A percentile compares a stretch with the other conserved stretches of the same genome.
Evolutionary conservation across 352 stramenopile species (phyloP).

Genomic region (Pythium sp.): DNA sequence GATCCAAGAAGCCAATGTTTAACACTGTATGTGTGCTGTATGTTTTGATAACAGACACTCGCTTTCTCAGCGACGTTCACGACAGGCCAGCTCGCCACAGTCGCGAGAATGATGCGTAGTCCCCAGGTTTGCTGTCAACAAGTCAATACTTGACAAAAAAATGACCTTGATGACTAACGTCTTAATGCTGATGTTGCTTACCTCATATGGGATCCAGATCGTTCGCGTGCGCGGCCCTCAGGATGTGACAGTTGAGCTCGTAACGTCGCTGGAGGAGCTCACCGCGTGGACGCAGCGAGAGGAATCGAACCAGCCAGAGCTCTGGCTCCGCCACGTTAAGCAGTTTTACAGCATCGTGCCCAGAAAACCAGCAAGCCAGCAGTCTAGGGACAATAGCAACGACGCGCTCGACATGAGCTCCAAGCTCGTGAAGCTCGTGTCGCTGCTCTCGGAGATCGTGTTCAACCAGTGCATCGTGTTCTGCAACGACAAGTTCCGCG

Average conservation of each 20-base stretch:
- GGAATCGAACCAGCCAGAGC: conserved; percentile 39
- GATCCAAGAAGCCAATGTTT: not conserved
- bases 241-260: conserved; percentile 66
- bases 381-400: not conserved
- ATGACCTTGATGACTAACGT: not conserved
- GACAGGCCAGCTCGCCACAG: conserved; percentile 49
- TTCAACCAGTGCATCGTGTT: conserved; percentile 85
- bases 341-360: conserved; percentile 68
- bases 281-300: conserved; percentile 50
- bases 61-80: conserved; percentile 81
- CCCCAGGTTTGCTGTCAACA: conserved; percentile 37
- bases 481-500: conserved; percentile 81
- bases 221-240: conserved; percentile 56
- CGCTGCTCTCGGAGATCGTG: conserved; percentile 57
- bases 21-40: not conserved
- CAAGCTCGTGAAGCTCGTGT: conserved; percentile 54
- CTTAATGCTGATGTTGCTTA: not conserved
- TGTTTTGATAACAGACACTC: conserved; percentile 38
- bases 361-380: not conserved
- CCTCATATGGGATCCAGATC: conserved; percentile 29
- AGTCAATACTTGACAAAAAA: too few species aligned
- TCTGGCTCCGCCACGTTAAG: conserved; percentile 67
- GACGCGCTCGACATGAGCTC: conserved; percentile 42
- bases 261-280: conserved; percentile 41
- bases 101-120: conserved; percentile 54